Percentiles rank a stretch among this genome's conserved stretches.
phyloP scores from a whole-genome alignment of 352 stramenopile genomes.

The Elongisporangium senticosum region DNA sequence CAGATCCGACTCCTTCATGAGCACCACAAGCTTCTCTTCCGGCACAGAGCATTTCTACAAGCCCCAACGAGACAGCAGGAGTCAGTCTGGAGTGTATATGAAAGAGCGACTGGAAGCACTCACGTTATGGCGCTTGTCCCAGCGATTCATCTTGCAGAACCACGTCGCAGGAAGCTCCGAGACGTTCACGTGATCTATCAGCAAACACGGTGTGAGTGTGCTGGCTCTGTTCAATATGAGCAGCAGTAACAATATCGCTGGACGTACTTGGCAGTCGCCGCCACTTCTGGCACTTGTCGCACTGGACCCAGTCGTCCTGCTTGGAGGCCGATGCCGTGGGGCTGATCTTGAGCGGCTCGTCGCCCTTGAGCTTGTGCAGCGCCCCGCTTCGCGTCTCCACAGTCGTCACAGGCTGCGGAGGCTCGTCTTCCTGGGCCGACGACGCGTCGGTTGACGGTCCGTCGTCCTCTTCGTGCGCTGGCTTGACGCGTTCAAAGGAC shows the following conservation, averaged over 20 bases:
- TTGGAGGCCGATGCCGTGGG: constrained; percentile 42
- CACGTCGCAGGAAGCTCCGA: constrained; percentile 63
- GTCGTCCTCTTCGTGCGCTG: constrained; percentile 9
- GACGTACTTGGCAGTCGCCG: constrained; percentile 65
- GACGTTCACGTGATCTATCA: constrained; percentile 69
- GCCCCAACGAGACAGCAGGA: not conserved
- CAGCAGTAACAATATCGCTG: not conserved
- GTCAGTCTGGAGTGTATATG: constrained; percentile 3
- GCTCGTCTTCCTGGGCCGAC: constrained; percentile 9
- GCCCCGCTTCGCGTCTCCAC: constrained; percentile 49
- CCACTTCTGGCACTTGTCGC: constrained; percentile 85
- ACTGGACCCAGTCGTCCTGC: constrained; percentile 84
- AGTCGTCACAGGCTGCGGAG: constrained; percentile 17
- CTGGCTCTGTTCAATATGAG: no score
- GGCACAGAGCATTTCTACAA: constrained; percentile 65
- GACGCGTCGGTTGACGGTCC: not conserved
- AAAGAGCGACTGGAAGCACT: constrained; percentile 6
- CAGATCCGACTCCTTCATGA: constrained; percentile 64
- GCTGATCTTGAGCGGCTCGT: constrained; percentile 35
- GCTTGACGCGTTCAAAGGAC: constrained; percentile 1
- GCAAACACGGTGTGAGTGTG: no score
- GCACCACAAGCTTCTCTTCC: constrained; percentile 61
- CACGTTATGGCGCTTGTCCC: constrained; percentile 77
- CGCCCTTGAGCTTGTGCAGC: constrained; percentile 42
- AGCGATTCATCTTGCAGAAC: constrained; percentile 87